Conservation (phyloP, 805 yeast genomes). For the Candida glaebosa region DNA sequence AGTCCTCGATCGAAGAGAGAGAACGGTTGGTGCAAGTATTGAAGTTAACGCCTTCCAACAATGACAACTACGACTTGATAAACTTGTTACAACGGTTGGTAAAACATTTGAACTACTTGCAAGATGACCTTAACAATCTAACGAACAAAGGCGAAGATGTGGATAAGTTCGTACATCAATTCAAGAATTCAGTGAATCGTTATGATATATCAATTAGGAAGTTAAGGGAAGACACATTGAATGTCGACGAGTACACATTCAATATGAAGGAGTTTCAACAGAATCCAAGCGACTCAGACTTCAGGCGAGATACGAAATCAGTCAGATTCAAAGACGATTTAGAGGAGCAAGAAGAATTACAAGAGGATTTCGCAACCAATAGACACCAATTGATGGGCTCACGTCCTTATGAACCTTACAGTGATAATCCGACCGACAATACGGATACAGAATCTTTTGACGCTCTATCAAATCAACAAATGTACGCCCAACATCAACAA, state of each 20-base stretch:
- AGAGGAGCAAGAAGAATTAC: conserved; percentile 9
- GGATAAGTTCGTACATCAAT: conserved; percentile 5
- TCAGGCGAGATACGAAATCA: conserved; percentile 16
- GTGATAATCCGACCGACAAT: conserved; percentile 22
- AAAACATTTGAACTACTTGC: conserved; percentile 26
- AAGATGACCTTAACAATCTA: conserved; percentile 21
- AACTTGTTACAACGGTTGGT: conserved; percentile 23
- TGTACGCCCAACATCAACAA: conserved; percentile 43
- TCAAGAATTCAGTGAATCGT: conserved; percentile 9
- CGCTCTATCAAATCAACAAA: conserved; percentile 31
- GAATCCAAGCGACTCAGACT: conserved; percentile 6
- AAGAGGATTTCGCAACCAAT: neutral
- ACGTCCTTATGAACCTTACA: conserved; percentile 30
- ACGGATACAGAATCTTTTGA: conserved; percentile 21
- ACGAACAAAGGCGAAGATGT: conserved; percentile 5
- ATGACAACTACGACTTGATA: conserved; percentile 37
- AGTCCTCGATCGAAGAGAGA: conserved; percentile 31
- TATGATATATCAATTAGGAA: conserved; percentile 17
- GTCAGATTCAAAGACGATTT: conserved; percentile 38
- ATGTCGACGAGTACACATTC: conserved; percentile 29
- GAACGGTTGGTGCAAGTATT: conserved; percentile 24
- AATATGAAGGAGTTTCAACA: neutral
- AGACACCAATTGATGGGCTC: conserved; percentile 36
- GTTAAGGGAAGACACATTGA: conserved; percentile 26
- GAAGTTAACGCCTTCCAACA: conserved; percentile 33